These are phyloP conservation scores for Emiliania huxleyi DNA, from an alignment of 78 protist species.

Conservation along the genomic window DNA sequence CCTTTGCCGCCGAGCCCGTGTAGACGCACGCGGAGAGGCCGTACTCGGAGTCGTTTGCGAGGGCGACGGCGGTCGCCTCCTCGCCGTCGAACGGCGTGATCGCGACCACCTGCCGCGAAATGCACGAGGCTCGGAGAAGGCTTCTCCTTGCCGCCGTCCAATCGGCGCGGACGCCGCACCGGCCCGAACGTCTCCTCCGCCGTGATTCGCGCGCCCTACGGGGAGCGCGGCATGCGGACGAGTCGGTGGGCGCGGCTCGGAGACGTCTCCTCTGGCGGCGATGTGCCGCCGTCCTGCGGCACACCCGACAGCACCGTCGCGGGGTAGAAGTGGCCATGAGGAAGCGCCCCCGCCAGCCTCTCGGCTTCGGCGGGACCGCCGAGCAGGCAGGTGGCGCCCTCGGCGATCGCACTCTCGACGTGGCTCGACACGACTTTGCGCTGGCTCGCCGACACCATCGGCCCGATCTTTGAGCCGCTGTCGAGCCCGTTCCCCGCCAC, in stretches of 20 bases:
- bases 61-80: slow-evolving; percentile 26
- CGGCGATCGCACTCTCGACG: slow-evolving; percentile 5
- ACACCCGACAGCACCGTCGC: slow-evolving; percentile 51
- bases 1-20: not conserved
- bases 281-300: not conserved
- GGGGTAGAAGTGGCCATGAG: slow-evolving; percentile 15
- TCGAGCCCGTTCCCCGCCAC: not conserved
- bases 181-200: too few relatives aligned
- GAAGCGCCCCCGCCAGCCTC: not conserved
- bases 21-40: not conserved
- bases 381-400: slow-evolving; percentile 36
- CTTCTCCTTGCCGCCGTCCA: too few relatives aligned
- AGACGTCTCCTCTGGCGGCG: slow-evolving; percentile 45
- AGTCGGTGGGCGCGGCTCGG: too few relatives aligned
- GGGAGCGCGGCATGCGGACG: too few relatives aligned
- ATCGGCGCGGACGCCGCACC: too few relatives aligned
- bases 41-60: slow-evolving; percentile 48
- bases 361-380: not conserved
- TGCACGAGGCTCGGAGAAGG: too few relatives aligned
- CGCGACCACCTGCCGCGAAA: slow-evolving; percentile 61
- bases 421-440: not conserved
- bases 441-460: slow-evolving; percentile 1
- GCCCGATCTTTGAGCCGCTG: not conserved
- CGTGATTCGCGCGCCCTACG: too few relatives aligned
- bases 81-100: not conserved